Percentiles rank a stretch among this genome's conserved stretches.
Evolutionary conservation across 2,329 filamentous ascomycete species (phyloP).

Genomic region (Botryosphaeria dothidea): DNA sequence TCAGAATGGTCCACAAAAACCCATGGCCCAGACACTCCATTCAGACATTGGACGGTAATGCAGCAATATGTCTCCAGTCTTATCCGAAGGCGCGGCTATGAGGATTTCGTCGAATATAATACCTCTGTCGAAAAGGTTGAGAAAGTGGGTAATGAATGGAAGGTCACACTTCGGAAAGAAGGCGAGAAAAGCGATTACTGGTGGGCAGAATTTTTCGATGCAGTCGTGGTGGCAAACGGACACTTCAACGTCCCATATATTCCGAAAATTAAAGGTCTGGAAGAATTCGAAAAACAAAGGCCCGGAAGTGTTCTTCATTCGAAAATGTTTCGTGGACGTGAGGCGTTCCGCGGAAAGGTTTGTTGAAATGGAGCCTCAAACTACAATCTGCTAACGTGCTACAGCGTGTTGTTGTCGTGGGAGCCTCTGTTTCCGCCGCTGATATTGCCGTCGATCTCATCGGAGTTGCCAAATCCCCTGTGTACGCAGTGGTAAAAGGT

Average conservation of each 20-base stretch:
- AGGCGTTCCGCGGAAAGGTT: conserved; percentile 39
- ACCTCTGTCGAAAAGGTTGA: conserved; percentile 64
- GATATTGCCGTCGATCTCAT: conserved; percentile 61
- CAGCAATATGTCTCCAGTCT: conserved; percentile 56
- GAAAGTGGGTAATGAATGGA: conserved; percentile 54
- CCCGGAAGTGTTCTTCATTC: conserved; percentile 58
- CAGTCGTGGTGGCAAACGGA: conserved; percentile 61
- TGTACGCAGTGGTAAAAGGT: conserved; percentile 58
- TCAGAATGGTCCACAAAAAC: conserved; percentile 45
- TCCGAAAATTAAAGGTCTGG: conserved; percentile 51
- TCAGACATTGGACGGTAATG: conserved; percentile 62
- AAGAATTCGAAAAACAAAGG: conserved; percentile 46
- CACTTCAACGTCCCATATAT: conserved; percentile 63
- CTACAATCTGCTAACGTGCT: background rate
- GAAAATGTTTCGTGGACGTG: conserved; percentile 54
- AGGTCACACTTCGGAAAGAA: conserved; percentile 51
- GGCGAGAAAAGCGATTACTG: conserved; percentile 52
- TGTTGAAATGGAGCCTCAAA: background rate
- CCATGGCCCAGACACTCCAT: conserved; percentile 61
- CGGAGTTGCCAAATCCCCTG: conserved; percentile 46
- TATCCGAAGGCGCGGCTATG: conserved; percentile 55
- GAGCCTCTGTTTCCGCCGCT: conserved; percentile 64
- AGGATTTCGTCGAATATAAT: conserved; percentile 54
- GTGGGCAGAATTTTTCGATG: conserved; percentile 65
- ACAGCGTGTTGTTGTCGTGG: conserved; percentile 62